Evolutionary conservation across 2,329 filamentous ascomycete species (phyloP), one percentile per base, ranked within the genome.

Genomic region (Talaromyces piceae): DNA sequence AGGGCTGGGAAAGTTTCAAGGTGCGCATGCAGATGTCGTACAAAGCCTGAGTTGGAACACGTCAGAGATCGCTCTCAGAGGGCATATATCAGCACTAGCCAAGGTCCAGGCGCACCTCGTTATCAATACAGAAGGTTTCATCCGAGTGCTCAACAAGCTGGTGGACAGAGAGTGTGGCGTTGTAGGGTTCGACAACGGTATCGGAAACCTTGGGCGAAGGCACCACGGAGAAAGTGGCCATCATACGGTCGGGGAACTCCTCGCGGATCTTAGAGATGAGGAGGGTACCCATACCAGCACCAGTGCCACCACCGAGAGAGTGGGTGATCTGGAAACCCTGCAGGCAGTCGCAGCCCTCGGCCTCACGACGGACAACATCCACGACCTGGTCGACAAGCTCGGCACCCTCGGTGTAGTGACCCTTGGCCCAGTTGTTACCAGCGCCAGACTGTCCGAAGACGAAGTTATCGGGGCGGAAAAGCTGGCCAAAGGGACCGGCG

Each of bases 391-490:
- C 93, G 63, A 98, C 93, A 59, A 97, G 84, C 80, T 98, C 93
- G 64, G 93, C 93, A 84, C 93, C 93, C 81, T 98, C 93, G 61
- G 93, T 98, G 84, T 98, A 98, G 76, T 98, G 93, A 79, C 93
- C 93, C 86, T 97, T 98, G 76, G 93, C 93, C 93, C 93, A 98
- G 86, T 97, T 97, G 89, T 98, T 98, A 78, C 93, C 93, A 74
- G 93, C 93, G 83, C 93, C 91, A 67, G 93, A 97, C 81, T 97
- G 93, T 67, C 93, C 93, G 76, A 97, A 97, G 71, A 97, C 90
- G 78, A 97, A 97, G 87, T 97, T 98, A 81, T 98, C 93, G 72
- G 93, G 93, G 61, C 93, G 91, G 90, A 98, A 97, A 64, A 98
- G 90, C 80, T 96, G 88, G 65, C 93, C 93, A 73, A 97, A 97